A percentile compares a stretch with the other conserved stretches of the same genome.
These are phyloP conservation scores for Botryosphaeria dothidea DNA, from an alignment of 2,329 filamentous ascomycete genomes.

Conservation along the genomic window DNA sequence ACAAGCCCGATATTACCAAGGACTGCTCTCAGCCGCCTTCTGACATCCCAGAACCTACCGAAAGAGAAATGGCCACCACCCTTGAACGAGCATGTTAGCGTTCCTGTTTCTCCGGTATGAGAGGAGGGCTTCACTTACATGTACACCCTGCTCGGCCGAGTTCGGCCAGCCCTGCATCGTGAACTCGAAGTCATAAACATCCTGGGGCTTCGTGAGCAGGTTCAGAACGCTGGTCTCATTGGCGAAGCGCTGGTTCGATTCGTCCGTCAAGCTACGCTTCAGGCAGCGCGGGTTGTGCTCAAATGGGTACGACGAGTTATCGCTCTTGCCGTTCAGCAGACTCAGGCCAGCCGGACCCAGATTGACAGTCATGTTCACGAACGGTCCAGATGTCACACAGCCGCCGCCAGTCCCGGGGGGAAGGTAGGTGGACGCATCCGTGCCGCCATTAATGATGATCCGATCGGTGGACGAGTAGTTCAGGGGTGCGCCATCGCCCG, in stretches of 20 bases:
- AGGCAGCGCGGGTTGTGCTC: slow-evolving; percentile 42
- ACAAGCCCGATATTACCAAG: neutral
- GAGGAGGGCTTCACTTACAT: too few relatives aligned
- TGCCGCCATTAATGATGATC: slow-evolving; percentile 14
- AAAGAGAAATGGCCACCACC: slow-evolving; percentile 50
- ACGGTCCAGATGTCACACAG: slow-evolving; percentile 55
- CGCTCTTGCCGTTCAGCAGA: slow-evolving; percentile 26
- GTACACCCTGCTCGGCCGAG: slow-evolving; percentile 43
- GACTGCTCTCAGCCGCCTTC: neutral
- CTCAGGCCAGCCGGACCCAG: slow-evolving; percentile 47
- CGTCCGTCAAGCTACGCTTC: slow-evolving; percentile 37
- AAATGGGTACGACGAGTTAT: slow-evolving; percentile 4
- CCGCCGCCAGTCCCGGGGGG: slow-evolving; percentile 58
- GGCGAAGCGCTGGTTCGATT: slow-evolving; percentile 25
- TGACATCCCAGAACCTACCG: slow-evolving; percentile 36
- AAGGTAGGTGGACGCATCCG: slow-evolving; percentile 31
- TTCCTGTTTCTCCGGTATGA: too few relatives aligned
- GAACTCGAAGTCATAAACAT: slow-evolving; percentile 38
- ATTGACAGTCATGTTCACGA: slow-evolving; percentile 48
- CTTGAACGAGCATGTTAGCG: slow-evolving; percentile 29
- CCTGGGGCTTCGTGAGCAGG: slow-evolving; percentile 27
- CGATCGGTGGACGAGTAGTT: neutral
- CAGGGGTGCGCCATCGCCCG: slow-evolving; percentile 45
- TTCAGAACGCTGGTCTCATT: slow-evolving; percentile 27
- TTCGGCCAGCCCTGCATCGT: slow-evolving; percentile 39